phyloP scores from a whole-genome alignment of 2,329 filamentous ascomycete genomes.

The Talaromyces sp. region DNA sequence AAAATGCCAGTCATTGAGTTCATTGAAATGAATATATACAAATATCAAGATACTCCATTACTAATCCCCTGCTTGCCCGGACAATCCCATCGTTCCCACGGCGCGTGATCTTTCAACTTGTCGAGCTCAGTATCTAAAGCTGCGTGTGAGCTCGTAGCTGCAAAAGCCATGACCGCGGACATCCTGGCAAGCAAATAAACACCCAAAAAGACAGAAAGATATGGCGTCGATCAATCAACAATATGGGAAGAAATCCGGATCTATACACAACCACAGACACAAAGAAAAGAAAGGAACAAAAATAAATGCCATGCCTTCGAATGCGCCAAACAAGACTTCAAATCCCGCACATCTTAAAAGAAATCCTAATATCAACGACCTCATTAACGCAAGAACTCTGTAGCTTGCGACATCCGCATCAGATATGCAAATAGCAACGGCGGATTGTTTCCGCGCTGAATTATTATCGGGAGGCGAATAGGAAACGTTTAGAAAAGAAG shows the following conservation, averaged over 20 bases:
- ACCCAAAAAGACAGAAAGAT: neutral
- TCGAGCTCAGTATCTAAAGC: too few species aligned
- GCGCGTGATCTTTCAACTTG: neutral
- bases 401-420: neutral
- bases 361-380: neutral
- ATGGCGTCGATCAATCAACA: neutral
- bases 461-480: neutral
- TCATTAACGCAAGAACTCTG: neutral
- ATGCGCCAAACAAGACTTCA: constrained; percentile 26
- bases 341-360: neutral
- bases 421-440: neutral
- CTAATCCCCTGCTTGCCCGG: neutral
- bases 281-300: constrained; percentile 6
- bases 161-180: neutral
- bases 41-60: neutral
- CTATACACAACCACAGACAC: constrained; percentile 22
- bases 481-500: neutral
- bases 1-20: neutral
- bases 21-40: neutral
- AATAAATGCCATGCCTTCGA: constrained; percentile 20
- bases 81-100: neutral
- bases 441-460: neutral
- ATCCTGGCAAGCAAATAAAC: neutral
- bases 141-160: too few species aligned
- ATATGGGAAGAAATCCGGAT: constrained; percentile 3